Evolutionary conservation across 2,329 filamentous ascomycete genomes (phyloP).

Genomic region (Botryotinia narcissicola): DNA sequence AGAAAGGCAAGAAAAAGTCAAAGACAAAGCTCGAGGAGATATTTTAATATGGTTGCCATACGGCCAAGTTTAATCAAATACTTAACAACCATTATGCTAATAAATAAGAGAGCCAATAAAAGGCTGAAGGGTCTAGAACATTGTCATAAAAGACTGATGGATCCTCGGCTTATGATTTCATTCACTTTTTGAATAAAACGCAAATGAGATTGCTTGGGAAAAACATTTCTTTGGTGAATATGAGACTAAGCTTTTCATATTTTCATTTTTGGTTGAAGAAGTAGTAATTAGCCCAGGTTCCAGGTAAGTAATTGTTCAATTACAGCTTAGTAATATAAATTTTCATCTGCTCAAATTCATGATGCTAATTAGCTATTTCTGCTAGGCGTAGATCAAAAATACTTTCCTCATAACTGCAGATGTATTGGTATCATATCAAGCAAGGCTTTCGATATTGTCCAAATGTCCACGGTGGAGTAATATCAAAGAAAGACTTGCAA

Average conservation of each 20-base stretch:
- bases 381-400: accelerated
- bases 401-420: background rate
- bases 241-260: background rate
- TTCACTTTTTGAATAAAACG: background rate
- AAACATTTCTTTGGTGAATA: background rate
- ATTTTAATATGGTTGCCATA: background rate
- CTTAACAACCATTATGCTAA: background rate
- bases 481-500: background rate
- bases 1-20: background rate
- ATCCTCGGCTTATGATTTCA: background rate
- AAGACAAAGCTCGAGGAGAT: background rate
- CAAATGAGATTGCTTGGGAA: background rate
- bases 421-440: background rate
- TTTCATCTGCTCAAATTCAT: background rate
- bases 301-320: background rate
- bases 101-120: background rate
- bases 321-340: background rate
- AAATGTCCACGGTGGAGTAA: background rate
- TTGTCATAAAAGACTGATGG: background rate
- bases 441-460: background rate
- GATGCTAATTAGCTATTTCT: background rate
- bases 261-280: background rate
- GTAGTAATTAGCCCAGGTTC: accelerated
- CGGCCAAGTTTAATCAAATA: background rate
- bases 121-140: background rate